These are phyloP conservation scores for Colletotrichum chrysophilum DNA, from an alignment of 2,329 filamentous ascomycete species.

Conservation along the genomic window DNA sequence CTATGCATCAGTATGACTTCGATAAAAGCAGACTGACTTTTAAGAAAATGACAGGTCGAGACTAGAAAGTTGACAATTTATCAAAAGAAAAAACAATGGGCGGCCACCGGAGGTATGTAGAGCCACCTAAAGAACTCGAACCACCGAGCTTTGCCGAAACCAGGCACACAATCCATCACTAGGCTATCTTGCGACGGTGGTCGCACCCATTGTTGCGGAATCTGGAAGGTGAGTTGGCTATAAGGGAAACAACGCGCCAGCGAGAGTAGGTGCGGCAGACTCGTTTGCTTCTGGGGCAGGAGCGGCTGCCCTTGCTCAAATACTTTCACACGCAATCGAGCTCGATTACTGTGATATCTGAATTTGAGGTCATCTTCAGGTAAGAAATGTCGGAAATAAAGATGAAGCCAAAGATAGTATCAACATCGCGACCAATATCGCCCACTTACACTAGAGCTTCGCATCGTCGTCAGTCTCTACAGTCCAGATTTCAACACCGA, in stretches of 20 bases:
- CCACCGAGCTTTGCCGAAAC: background rate
- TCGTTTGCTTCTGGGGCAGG: background rate
- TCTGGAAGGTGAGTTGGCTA: background rate
- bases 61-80: background rate
- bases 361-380: background rate
- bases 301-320: background rate
- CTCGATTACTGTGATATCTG: background rate
- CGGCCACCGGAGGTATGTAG: background rate
- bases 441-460: background rate
- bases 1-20: background rate
- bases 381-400: background rate
- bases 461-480: background rate
- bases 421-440: background rate
- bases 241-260: background rate
- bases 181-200: background rate
- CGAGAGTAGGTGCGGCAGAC: background rate
- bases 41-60: no score
- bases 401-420: background rate
- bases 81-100: background rate
- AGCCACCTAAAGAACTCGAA: background rate
- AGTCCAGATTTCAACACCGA: background rate
- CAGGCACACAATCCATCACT: background rate
- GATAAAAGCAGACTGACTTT: background rate
- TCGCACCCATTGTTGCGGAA: background rate
- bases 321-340: background rate